These are phyloP conservation scores for Calonectria fujianensis DNA, from an alignment of 2,329 filamentous ascomycete genomes.

Conservation along the genomic window DNA sequence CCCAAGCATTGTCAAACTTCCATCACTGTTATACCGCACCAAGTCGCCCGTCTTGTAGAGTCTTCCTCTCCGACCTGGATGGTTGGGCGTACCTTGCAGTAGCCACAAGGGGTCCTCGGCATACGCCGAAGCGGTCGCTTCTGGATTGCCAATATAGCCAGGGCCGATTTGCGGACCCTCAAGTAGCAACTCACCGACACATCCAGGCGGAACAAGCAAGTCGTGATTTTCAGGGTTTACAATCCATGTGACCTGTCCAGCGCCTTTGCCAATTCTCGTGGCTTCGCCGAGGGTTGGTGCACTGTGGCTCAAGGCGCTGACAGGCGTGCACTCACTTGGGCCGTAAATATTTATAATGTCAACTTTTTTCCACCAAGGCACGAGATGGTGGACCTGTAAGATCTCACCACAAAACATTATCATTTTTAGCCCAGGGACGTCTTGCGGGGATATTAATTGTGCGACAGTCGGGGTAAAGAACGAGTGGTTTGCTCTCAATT, in stretches of 20 bases:
- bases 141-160: constrained; percentile 68
- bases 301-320: constrained; percentile 11
- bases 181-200: constrained; percentile 58
- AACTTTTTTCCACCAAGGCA: constrained; percentile 18
- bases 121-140: constrained; percentile 14
- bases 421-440: constrained; percentile 24
- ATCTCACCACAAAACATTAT: constrained; percentile 31
- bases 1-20: not conserved
- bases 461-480: constrained; percentile 40
- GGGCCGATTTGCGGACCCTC: constrained; percentile 66
- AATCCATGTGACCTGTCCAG: constrained; percentile 50
- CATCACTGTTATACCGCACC: not conserved
- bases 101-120: not conserved
- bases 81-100: too few species aligned
- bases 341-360: constrained; percentile 34
- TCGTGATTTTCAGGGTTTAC: constrained; percentile 53
- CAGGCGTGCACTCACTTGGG: constrained; percentile 28
- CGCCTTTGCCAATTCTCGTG: constrained; percentile 28
- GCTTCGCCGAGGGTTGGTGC: not conserved
- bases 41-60: constrained; percentile 2
- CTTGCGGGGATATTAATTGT: constrained; percentile 10
- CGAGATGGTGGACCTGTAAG: not conserved
- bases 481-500: constrained; percentile 1
- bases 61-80: not conserved
- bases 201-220: constrained; percentile 54